Evolutionary conservation across 495 filamentous ascomycete genomes (phyloP), one percentile per base, ranked within the genome.

Genomic region (Xylona heveae): DNA sequence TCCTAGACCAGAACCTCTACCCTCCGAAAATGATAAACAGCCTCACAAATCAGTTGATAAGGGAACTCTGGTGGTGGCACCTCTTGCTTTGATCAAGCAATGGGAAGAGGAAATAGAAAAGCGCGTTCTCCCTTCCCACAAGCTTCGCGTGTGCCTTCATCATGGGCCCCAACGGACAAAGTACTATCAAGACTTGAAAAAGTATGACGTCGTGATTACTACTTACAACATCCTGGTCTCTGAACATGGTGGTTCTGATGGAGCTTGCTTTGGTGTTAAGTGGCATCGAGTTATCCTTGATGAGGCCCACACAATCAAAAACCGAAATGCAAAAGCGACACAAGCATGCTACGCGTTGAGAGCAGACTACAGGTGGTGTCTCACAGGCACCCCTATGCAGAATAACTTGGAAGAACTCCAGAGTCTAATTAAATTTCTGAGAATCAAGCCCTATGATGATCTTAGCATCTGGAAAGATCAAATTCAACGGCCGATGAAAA

Each of bases 401-500:
- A 97, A 97, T 46, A 94, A 92, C 38, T 64, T 97, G n/a, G 88
- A 94, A 37, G 88, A 97, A 52, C 53, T 97, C 27, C 85, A 95
- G 39, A 88, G 78, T 42, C 50, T 97, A 34, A 81, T 97, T 42
- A 75, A 74, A 27, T 97, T 97, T 46, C 58, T 97, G 6, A 66
- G 80, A n/a, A 90, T 95, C 48, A 72, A 74, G 38, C 90, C 88
- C 1, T 95, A 78, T 46, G 67, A 81, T 46, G 69, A 92, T 31
- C 55, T 93, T 8, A 57, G 62, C 5, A 61, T 71, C 28, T 97
- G 84, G 83, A 80, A 81, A 42, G 74, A 78, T 9, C 72, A 88
- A 33, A 95, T 97, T 36, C 81, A 74, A 19, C 51, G 57, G 12
- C 88, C 85, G 6, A 67, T 97, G 62, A 79, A 78, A 48, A 75